Evolutionary conservation across 164 flowering plant species (phyloP).

Genomic region (Nymphaea thermarum): DNA sequence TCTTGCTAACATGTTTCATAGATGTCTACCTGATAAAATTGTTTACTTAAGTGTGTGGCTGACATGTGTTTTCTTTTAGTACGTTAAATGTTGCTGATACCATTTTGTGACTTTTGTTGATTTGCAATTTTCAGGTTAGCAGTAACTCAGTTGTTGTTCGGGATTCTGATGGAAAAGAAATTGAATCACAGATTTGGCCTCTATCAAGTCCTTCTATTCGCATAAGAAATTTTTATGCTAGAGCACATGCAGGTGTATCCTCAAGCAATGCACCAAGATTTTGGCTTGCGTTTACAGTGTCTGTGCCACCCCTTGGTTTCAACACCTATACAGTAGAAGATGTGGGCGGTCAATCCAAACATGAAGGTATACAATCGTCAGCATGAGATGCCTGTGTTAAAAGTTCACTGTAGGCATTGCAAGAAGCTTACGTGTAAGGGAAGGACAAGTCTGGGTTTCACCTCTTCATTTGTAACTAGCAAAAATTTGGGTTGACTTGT

Average conservation of each 20-base stretch:
- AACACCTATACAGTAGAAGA: constrained; percentile 47
- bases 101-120: not conserved
- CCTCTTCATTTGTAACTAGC: no score
- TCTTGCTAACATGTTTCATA: no score
- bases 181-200: constrained; percentile 72
- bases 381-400: not conserved
- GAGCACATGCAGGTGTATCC: constrained; percentile 54
- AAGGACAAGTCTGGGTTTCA: no score
- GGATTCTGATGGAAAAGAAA: constrained; percentile 55
- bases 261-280: constrained; percentile 40
- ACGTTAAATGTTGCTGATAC: not conserved
- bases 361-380: not conserved
- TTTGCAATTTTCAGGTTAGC: constrained; percentile 32
- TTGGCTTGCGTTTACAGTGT: constrained; percentile 75
- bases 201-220: constrained; percentile 23
- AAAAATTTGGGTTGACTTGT: no score
- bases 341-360: constrained; percentile 24
- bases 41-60: no score
- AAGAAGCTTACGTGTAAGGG: not conserved
- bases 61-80: no score
- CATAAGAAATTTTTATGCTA: constrained; percentile 42
- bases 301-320: constrained; percentile 92
- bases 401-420: not conserved
- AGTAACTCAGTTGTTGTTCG: constrained; percentile 38
- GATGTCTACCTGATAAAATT: no score